Conservation (phyloP, 768 basidiomycete species). For the Suillus luteus region DNA sequence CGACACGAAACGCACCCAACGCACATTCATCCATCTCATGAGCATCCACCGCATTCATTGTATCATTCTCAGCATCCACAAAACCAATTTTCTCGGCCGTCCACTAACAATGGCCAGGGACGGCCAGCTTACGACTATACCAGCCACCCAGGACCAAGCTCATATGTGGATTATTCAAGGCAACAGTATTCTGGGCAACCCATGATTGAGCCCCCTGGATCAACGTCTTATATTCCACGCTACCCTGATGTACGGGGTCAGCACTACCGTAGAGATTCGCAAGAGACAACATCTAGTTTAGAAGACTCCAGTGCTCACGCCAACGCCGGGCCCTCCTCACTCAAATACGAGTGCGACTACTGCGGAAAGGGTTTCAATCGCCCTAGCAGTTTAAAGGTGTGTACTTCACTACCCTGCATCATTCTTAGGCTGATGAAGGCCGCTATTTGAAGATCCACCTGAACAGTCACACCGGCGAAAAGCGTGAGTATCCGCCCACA, state of each 20-base stretch:
- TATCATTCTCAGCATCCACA: constrained; percentile 24
- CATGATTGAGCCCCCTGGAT: constrained; percentile 20
- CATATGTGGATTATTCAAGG: constrained; percentile 6
- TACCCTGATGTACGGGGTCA: constrained; percentile 20
- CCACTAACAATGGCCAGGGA: constrained; percentile 31
- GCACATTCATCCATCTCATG: constrained; percentile 18
- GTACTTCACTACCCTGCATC: constrained; percentile 16
- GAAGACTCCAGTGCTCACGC: constrained; percentile 24
- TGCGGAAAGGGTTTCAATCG: constrained; percentile 83
- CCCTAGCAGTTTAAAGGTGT: constrained; percentile 80
- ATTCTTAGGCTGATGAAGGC: constrained; percentile 14
- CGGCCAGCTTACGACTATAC: constrained; percentile 32
- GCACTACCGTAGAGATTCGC: constrained; percentile 24
- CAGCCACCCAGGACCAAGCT: constrained; percentile 8
- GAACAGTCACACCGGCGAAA: constrained; percentile 84
- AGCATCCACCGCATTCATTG: constrained; percentile 25
- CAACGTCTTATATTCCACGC: constrained; percentile 17
- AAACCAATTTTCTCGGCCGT: constrained; percentile 20
- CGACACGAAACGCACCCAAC: constrained; percentile 29
- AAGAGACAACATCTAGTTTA: constrained; percentile 8
- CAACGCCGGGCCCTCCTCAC: constrained; percentile 29
- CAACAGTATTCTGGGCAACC: constrained; percentile 17
- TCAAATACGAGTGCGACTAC: constrained; percentile 76
- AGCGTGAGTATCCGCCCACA: constrained; percentile 54
- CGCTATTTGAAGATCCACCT: constrained; percentile 63